A percentile compares a stretch with the other conserved stretches of the same genome.
These are phyloP conservation scores for Cordyceps fumosorosea DNA, from an alignment of 2,329 filamentous ascomycete genomes.

Conservation along the genomic window DNA sequence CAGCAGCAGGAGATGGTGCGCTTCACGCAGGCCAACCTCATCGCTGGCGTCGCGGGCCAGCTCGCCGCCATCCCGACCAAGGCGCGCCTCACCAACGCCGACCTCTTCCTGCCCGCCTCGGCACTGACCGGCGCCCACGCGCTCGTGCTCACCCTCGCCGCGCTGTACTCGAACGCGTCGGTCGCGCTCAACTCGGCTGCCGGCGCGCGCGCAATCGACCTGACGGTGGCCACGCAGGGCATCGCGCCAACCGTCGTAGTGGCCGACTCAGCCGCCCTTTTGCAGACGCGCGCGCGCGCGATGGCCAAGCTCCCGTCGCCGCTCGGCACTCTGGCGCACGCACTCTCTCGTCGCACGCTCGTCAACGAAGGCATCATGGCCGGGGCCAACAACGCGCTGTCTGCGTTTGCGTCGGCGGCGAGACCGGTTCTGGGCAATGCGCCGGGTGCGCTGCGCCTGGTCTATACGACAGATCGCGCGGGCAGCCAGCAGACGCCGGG, in stretches of 20 bases:
- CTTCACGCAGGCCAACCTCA: constrained; percentile 77
- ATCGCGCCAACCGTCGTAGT: constrained; percentile 79
- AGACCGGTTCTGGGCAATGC: constrained; percentile 53
- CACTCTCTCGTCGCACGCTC: constrained; percentile 63
- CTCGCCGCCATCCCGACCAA: constrained; percentile 66
- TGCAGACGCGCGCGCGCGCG: constrained; percentile 59
- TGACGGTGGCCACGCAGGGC: constrained; percentile 65
- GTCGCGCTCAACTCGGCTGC: constrained; percentile 86
- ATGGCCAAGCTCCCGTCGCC: constrained; percentile 53
- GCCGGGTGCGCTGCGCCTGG: constrained; percentile 69
- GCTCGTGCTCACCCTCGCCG: constrained; percentile 71
- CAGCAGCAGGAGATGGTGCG: constrained; percentile 63
- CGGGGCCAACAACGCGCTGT: constrained; percentile 40
- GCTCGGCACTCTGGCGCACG: constrained; percentile 62
- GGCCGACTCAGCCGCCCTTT: constrained; percentile 66
- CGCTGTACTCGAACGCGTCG: constrained; percentile 77
- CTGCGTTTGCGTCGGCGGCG: constrained; percentile 50
- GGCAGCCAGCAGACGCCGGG: constrained; percentile 58
- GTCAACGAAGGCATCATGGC: constrained; percentile 65
- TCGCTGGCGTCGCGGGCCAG: constrained; percentile 76
- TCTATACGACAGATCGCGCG: constrained; percentile 71
- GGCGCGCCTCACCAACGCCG: constrained; percentile 66
- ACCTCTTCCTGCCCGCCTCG: constrained; percentile 81
- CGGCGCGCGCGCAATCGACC: constrained; percentile 58
- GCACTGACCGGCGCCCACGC: constrained; percentile 74